Percentiles rank a stretch among this genome's conserved stretches.
Evolutionary conservation across 352 stramenopile species (phyloP).

Genomic region (Globisporangium apiculatum): DNA sequence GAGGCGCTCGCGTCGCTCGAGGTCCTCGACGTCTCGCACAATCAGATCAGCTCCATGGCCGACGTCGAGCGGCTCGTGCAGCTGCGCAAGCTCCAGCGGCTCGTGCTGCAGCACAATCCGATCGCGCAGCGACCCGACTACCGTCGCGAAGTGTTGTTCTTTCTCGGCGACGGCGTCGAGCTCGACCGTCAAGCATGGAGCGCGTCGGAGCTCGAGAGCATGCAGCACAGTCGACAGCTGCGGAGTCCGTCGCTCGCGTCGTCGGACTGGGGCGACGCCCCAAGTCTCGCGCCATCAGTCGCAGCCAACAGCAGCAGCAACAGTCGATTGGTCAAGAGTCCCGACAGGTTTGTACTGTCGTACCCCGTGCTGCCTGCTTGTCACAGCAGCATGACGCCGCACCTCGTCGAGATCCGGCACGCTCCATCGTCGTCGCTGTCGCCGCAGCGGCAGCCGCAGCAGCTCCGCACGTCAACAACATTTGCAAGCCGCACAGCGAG

Average conservation of each 20-base stretch:
- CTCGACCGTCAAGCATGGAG: conserved; percentile 63
- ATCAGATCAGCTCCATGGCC: conserved; percentile 40
- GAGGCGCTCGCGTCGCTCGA: conserved; percentile 36
- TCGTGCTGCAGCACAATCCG: conserved; percentile 74
- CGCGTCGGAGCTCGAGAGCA: conserved; percentile 51
- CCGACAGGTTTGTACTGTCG: conserved; percentile 27
- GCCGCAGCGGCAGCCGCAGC: conserved; percentile 8
- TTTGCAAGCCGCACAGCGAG: conserved; percentile 1
- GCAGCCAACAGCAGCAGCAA: background rate
- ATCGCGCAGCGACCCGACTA: conserved; percentile 68
- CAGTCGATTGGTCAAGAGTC: background rate
- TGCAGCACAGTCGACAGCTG: conserved; percentile 57
- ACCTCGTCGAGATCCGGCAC: conserved; percentile 42
- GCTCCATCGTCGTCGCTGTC: conserved; percentile 22
- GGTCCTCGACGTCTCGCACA: conserved; percentile 66
- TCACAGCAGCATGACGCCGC: conserved; percentile 13
- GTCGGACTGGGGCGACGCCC: conserved; percentile 6
- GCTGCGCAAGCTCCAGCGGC: conserved; percentile 26
- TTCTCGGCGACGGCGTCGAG: conserved; percentile 54
- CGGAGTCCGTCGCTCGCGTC: conserved; percentile 4
- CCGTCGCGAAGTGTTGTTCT: conserved; percentile 75
- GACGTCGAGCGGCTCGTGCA: conserved; percentile 46
- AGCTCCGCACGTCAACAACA: background rate
- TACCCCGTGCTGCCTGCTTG: conserved; percentile 28
- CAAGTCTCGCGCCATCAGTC: background rate